Base-by-base conservation (phyloP, 768 basidiomycete species). In the Rhodotorula babjevae region DNA sequence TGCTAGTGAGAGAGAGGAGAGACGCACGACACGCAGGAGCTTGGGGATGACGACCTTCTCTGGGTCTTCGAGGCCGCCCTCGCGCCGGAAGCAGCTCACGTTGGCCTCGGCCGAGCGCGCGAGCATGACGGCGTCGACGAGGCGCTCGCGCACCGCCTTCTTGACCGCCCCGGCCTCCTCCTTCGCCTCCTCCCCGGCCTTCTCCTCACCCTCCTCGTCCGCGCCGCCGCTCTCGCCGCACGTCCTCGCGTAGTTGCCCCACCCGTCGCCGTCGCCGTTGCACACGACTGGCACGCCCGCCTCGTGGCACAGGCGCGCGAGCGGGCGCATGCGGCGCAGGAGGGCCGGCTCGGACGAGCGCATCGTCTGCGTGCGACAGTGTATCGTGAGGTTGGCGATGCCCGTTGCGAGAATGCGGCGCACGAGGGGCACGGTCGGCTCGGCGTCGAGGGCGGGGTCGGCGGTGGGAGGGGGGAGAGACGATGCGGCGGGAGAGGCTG, bases 91-190 rank as follows among this genome's bases (percentile, higher is more conserved):
- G 76, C 92, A 90, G 0, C 90, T 88, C 0, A 93, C 92, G 80
- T 98, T 99, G 10, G 89, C 82, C 81, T 99, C 96, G 12, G 94
- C 96, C 1, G 89, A 93, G 11, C 93, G 89, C 31, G 96, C 96
- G 53, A 99, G 90, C 96, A 99, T 99, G 36, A 36, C 36, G 36
- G 36, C 36, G 36, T 36, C 36, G 36, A 36, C 36, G 36, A 36
- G 36, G 36, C 36, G 36, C 36, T 4, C 36, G 5, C 36, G 36
- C 36, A 36, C 36, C 36, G 36, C 36, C 36, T 36, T 9, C 36
- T 36, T 36, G 36, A 9, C 9, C 4, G 36, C 36, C n/a, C n/a
- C n/a, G n/a, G 36, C 36, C 36, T 9, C 9, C 36, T 4, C 36
- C 36, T 9, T 36, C 53, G 93, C 88, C 0, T 92, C 93, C 77